Evolutionary conservation across 495 filamentous ascomycete species (phyloP).

Genomic region (Geopyxis carbonaria): DNA sequence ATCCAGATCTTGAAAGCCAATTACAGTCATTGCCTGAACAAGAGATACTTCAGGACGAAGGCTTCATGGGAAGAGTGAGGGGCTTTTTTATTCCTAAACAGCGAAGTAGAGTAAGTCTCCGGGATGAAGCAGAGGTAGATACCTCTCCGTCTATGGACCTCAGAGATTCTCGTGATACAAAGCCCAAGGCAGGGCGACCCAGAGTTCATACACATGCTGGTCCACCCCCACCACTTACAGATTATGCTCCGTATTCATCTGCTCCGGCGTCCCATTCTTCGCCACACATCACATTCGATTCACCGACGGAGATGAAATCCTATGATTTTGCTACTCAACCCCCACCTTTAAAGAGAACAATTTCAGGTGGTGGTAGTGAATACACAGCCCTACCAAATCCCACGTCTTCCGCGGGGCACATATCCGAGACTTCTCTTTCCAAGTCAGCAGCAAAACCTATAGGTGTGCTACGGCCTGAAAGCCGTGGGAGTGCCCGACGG

Average conservation of each 20-base stretch:
- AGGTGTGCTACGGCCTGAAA: slow-evolving; percentile 20
- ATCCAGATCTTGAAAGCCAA: slow-evolving; percentile 8
- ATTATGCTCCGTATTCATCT: slow-evolving; percentile 1
- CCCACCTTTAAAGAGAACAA: slow-evolving; percentile 22
- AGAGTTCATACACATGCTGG: slow-evolving; percentile 2
- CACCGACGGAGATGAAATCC: slow-evolving; percentile 3
- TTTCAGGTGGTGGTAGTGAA: slow-evolving; percentile 26
- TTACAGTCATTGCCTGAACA: neutral
- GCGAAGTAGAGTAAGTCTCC: slow-evolving; percentile 18
- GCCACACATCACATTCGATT: slow-evolving; percentile 14
- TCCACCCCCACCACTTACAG: slow-evolving; percentile 1
- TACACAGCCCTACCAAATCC: slow-evolving; percentile 27
- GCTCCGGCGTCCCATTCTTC: slow-evolving; percentile 7
- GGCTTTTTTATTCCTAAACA: slow-evolving; percentile 18
- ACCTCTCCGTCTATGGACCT: slow-evolving; percentile 9
- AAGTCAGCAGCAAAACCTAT: slow-evolving; percentile 35
- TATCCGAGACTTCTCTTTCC: slow-evolving; percentile 26
- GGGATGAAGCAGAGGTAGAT: slow-evolving; percentile 10
- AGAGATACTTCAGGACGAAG: slow-evolving; percentile 8
- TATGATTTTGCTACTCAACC: slow-evolving; percentile 21
- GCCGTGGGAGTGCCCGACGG: slow-evolving; percentile 37
- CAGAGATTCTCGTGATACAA: slow-evolving; percentile 12
- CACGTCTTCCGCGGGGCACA: slow-evolving; percentile 8
- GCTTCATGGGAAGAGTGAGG: slow-evolving; percentile 21
- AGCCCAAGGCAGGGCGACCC: slow-evolving; percentile 1